Base-by-base conservation (phyloP, 1,139 yeast species). In the Chernovozyma sophiae-reginae region DNA sequence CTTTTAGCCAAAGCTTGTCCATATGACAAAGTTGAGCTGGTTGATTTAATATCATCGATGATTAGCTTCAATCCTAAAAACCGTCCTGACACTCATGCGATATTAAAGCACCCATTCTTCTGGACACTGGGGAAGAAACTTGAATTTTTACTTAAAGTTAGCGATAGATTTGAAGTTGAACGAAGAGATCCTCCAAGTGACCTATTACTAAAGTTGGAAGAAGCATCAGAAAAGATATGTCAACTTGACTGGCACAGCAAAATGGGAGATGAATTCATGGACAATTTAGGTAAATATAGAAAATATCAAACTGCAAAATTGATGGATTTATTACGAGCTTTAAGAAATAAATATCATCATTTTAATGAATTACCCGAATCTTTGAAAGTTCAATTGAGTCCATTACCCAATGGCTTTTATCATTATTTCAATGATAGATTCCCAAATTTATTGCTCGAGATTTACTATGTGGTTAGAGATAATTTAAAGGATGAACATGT, bases 331-430 rank as follows among this genome's bases (percentile, higher is more conserved):
- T 62, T 92, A 39, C 70, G 99, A 43, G 97, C 97, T 0, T 65
- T 92, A 49, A 72, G 99, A 48, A 92, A 92, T 65, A 92, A 92
- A 57, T 81, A 85, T 55, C 96, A 87, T 56, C 99, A 92, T 58
- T 92, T 76, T 58, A 87, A 87, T 59, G 98, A 94, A 53, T 65
- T 90, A 58, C 96, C 97, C 1, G 69, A 65, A 4, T 71, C 65
- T 16, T 64, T 90, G 38, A 61, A 75, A 65, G 23, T 58, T 49
- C 45, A 76, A 39, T 84, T 92, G 79, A 82, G 86, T 17, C 84
- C 94, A 0, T 62, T 86, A 24, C 97, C 97, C 0, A 78, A 77
- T 38, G 96, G 95, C 2, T 92, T 86, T 56, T 83, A 87, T 58
- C 60, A 65, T 34, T 92, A 85, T 55, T 92, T 87, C 60, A 77